Evolutionary conservation across 345 rosid species (phyloP).

Genomic region (Dipteronia sinensis): DNA sequence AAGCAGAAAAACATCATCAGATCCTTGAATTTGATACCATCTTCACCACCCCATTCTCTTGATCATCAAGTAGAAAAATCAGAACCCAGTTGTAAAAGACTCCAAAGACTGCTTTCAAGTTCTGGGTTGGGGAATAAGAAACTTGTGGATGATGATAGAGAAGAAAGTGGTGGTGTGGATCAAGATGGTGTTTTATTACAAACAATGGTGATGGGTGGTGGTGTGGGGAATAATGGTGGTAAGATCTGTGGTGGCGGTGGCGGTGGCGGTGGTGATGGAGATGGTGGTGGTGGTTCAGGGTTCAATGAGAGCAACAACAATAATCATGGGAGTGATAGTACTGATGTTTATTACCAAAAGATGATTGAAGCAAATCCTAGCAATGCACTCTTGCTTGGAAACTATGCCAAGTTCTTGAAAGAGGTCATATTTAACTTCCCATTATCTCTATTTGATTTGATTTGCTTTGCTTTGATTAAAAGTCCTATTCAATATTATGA

Average conservation of each 20-base stretch:
- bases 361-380: constrained; percentile 60
- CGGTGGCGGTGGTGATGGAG: constrained; percentile 24
- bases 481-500: too few relatives aligned
- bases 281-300: constrained; percentile 28
- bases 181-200: constrained; percentile 24
- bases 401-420: constrained; percentile 72
- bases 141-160: constrained; percentile 21
- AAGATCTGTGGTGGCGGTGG: constrained; percentile 30
- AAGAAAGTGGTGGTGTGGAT: constrained; percentile 20
- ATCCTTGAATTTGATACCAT: constrained; percentile 24
- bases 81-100: constrained; percentile 11
- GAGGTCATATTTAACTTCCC: constrained; percentile 38
- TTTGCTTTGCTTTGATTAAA: too few relatives aligned
- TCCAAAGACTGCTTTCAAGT: constrained; percentile 42
- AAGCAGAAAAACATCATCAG: constrained; percentile 13
- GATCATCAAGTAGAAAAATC: constrained; percentile 11
- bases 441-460: background rate
- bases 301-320: constrained; percentile 22
- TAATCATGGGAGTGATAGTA: constrained; percentile 38
- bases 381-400: constrained; percentile 59
- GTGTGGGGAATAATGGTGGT: constrained; percentile 26
- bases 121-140: constrained; percentile 45
- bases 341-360: constrained; percentile 56
- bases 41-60: constrained; percentile 6
- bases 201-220: constrained; percentile 37